Evolutionary conservation across 805 yeast species (phyloP), one percentile per base, ranked within the genome.

Genomic region (Nakazawaea laoshanensis): DNA sequence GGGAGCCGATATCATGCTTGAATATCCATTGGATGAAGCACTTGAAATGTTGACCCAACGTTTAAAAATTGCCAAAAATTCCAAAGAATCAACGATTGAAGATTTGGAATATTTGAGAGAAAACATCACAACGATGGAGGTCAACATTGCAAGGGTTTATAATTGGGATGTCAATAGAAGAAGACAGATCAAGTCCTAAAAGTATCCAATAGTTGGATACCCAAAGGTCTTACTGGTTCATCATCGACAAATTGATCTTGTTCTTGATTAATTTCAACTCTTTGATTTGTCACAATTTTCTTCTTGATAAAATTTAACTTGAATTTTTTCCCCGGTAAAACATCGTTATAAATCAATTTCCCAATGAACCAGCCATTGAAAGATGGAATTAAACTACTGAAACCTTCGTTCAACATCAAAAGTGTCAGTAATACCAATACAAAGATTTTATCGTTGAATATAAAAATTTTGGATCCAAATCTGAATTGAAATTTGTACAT

Each of bases 1-100:
- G n/a, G 98, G 98, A 8, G 98, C 98, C 0, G 95, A 87, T 46
- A 88, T 89, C 7, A 89, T 92, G 97, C 65, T 92, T 49, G 97
- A 92, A 52, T 92, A 89, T 49, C 88, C 95, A 10, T 61, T 86
- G 17, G 82, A 71, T 24, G 98, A 92, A 53, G 98, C 98, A 2
- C 69, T 77, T 30, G 77, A 65, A 22, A 64, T 92, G 44, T 61
- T 92, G 36, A 49, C 62, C 9, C 65, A 66, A 24, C 75, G 89
- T 52, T 66, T 88, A 40, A 53, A 54, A 10, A 70, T 72, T 21
- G 87, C 94, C 11, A 60, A 70, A 44, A 61, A 67, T 24, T 79
- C 72, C 42, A 66, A 75, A 44, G 52, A 58, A 16, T 62, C 67
- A 27, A 80, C 94, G 23, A 74, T 83, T 43, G 94, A 83, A 42